Base-by-base conservation (phyloP, 2,329 filamentous ascomycete species). In the Trichoderma pleuroti region DNA sequence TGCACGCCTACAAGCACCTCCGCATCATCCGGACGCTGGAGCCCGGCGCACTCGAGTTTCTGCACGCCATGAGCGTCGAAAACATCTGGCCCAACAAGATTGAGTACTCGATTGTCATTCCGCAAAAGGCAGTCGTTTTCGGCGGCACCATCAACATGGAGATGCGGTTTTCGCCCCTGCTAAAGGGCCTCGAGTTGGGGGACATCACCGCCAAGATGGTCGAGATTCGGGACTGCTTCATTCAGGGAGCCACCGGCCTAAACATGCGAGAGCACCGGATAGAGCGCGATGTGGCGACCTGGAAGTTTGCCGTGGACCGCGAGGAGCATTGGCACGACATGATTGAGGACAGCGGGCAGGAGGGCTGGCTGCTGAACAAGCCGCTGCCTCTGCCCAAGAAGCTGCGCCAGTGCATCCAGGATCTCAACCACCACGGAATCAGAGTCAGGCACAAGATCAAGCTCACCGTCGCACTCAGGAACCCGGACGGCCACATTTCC, bases 11-110 rank as follows among this genome's bases (percentile, higher is more conserved):
- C 79, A 95, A 95, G 80, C 90, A 92, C 67, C 81, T 96, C 70
- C 88, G 93, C 69, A 88, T 95, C 70, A 92, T 95, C 71, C 88
- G 93, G 70, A 95, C 93, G 0, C 83, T 94, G 60, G 91, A 93
- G 72, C 87, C 92, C 12, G 90, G 90, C 64, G 91, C 92, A 12
- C 85, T 94, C 71, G 92, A 95, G 78, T 87, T 94, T 73, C 86
- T 92, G 46, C 92, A 98, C 80, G 91, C 93, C 61, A 96, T 98
- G 93, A 93, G 93, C 73, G 94, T 98, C 74, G 94, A 98, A 81
- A 98, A 98, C 78, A 92, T 97, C 73, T 99, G 96, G 96, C 92
- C 94, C 7, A 96, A 97, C 84, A 99, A 99, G 84, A 88, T 98
- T 76, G 93, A 97, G 79, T 99, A 99, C 82, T 95, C 93, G 34